Evolutionary conservation across 2,329 filamentous ascomycete species (phyloP).

Genomic region (Trichophaea hybrida): DNA sequence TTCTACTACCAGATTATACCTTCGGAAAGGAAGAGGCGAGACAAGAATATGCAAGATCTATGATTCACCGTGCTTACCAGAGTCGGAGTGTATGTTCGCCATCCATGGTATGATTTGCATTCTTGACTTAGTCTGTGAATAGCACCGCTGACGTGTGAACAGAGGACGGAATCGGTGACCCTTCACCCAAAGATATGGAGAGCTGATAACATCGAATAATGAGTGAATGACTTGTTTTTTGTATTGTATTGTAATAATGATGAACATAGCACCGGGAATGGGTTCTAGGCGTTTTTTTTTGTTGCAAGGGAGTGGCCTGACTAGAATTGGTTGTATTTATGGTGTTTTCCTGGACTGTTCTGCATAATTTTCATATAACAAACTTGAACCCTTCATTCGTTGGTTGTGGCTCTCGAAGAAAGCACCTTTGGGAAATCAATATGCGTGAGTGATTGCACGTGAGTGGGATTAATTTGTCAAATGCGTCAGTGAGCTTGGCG

Average conservation of each 20-base stretch:
- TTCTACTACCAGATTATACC: constrained; percentile 73
- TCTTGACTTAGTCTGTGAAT: neutral
- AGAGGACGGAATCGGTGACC: constrained; percentile 92
- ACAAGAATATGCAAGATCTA: constrained; percentile 98
- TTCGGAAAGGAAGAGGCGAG: constrained; percentile 92
- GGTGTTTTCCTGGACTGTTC: too few species aligned
- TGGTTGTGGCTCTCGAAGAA: too few species aligned
- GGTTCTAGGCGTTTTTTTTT: too few species aligned
- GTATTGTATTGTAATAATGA: neutral
- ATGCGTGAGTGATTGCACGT: too few species aligned
- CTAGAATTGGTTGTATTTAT: too few species aligned
- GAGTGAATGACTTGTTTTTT: neutral
- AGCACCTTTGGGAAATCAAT: too few species aligned
- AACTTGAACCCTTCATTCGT: too few species aligned
- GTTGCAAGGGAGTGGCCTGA: too few species aligned
- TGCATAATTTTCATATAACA: too few species aligned
- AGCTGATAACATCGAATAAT: neutral
- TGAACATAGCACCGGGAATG: too few species aligned
- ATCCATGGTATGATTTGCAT: constrained; percentile 45
- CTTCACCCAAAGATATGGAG: constrained; percentile 86
- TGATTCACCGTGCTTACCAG: constrained; percentile 89
- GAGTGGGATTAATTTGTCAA: neutral
- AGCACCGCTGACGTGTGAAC: constrained; percentile 3
- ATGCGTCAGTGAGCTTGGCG: neutral
- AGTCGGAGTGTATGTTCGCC: constrained; percentile 91